These are phyloP conservation scores for Priceomyces fermenticarens DNA, from an alignment of 805 yeast species.

Conservation along the genomic window DNA sequence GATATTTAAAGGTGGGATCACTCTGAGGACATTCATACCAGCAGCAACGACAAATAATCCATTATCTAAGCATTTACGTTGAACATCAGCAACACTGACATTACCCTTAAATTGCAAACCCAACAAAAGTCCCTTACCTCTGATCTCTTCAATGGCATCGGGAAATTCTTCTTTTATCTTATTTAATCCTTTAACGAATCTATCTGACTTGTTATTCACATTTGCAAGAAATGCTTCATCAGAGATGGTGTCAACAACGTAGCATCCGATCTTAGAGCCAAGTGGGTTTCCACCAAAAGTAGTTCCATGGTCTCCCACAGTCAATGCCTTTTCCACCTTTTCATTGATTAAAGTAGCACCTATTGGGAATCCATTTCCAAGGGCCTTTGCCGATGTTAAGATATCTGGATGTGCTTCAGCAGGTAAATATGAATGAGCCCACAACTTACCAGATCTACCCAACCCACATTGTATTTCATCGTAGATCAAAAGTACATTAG, in stretches of 20 bases:
- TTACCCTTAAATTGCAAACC: conserved; percentile 68
- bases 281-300: conserved; percentile 97
- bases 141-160: conserved; percentile 59
- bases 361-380: conserved; percentile 95
- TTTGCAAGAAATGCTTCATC: conserved; percentile 54
- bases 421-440: conserved; percentile 86
- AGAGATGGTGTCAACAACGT: conserved; percentile 70
- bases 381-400: conserved; percentile 89
- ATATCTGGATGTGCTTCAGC: conserved; percentile 90
- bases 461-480: conserved; percentile 98
- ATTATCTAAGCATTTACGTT: conserved; percentile 66
- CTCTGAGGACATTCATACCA: conserved; percentile 85
- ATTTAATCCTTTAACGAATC: conserved; percentile 50
- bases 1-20: conserved; percentile 90
- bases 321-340: conserved; percentile 64
- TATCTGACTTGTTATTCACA: conserved; percentile 60
- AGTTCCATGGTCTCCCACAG: conserved; percentile 96
- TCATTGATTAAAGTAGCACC: conserved; percentile 91
- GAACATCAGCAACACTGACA: conserved; percentile 61
- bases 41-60: conserved; percentile 88
- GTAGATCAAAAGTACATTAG: conserved; percentile 75
- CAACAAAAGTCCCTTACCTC: conserved; percentile 86
- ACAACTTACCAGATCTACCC: conserved; percentile 85
- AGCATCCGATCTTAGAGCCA: conserved; percentile 76
- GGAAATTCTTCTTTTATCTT: conserved; percentile 56